Evolutionary conservation across 306 rosid genomes (phyloP).

Genomic region (Acacia melanoxylon): DNA sequence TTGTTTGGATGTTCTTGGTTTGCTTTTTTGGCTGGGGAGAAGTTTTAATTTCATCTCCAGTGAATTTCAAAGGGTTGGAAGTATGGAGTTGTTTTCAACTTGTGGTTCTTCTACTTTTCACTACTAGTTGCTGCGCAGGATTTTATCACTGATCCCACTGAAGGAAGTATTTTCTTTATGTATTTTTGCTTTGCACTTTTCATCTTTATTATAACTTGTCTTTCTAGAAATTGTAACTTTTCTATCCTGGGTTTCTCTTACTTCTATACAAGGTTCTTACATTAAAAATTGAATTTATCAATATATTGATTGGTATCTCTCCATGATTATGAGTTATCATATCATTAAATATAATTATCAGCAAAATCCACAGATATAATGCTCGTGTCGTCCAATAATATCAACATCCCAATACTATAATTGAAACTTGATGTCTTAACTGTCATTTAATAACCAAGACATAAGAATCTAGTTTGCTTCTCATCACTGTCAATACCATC

Average conservation of each 20-base stretch:
- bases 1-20: no score
- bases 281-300: neutral
- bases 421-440: neutral
- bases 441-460: neutral
- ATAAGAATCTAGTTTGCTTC: neutral
- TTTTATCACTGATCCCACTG: constrained; percentile 47
- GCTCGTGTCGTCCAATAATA: neutral
- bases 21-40: no score
- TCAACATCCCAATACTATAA: neutral
- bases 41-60: no score
- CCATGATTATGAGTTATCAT: neutral
- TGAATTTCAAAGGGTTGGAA: constrained; percentile 38
- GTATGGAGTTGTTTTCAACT: constrained; percentile 39
- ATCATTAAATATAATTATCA: neutral
- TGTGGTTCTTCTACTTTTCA: constrained; percentile 52
- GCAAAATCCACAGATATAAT: neutral
- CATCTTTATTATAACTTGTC: neutral
- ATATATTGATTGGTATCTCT: neutral
- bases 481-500: neutral
- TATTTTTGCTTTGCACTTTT: constrained; percentile 1
- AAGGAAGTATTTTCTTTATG: constrained; percentile 47
- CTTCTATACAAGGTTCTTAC: neutral
- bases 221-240: constrained; percentile 12
- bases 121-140: constrained; percentile 38
- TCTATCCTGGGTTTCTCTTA: neutral